Base-by-base conservation (phyloP, 306 rosid species). In the Delonix regia region DNA sequence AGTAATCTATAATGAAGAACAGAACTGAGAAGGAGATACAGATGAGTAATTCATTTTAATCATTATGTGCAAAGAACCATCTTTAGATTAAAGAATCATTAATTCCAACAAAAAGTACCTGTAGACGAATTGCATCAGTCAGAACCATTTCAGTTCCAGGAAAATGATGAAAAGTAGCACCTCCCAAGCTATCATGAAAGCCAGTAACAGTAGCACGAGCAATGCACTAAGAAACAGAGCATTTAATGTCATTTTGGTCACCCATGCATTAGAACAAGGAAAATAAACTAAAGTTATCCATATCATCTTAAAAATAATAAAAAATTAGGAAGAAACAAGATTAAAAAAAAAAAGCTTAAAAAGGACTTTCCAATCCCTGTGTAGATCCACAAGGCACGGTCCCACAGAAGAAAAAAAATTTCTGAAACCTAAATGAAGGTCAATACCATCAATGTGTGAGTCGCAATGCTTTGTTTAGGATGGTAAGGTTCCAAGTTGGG, bases 81-180 rank as follows among this genome's bases (percentile, higher is more conserved):
- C 34, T 45, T 75, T 22, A 21, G n/a, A 57, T 11, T 55, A 9
- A 61, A 51, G 16, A 69, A 39, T 52, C 38, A 78, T 55, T 13
- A 72, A 18, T 52, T 56, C 67, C 67, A 66, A 61, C 28, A 66
- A 53, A 83, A 28, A 74, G 78, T 85, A 91, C 97, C 98, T 94
- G 98, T 81, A 94, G 77, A 30, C 74, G 90, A 80, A 92, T 85
- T 82, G 95, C 97, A 86, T 94, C 97, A 21, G 92, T 86, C 74
- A 90, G 88, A 84, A 79, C 73, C 83, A 85, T 80, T 76, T 84
- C 86, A 22, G 75, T 62, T 76, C 82, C 78, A 57, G 39, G 83
- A 84, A 87, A 78, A 75, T 38, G 80, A 74, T 69, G 75, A 76
- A 76, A 77, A 77, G 80, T 28, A 86, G 70, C 72, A 52, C 65